phyloP scores from a whole-genome alignment of 805 yeast species.

The Yarrowia porcina region DNA sequence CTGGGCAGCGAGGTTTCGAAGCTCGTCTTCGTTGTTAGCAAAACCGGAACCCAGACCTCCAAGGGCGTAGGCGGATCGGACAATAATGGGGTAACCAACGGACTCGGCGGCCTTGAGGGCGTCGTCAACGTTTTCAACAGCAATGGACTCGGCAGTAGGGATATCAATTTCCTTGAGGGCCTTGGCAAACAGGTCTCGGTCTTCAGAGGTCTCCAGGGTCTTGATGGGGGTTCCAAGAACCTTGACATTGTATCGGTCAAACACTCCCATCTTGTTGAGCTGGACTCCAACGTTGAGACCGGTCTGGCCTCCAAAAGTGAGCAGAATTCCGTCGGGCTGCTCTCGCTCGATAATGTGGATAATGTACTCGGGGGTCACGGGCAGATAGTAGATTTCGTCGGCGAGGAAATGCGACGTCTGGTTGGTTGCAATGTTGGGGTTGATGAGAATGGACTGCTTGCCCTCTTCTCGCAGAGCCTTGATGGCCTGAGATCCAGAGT shows the following conservation, averaged over 20 bases:
- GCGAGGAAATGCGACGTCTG: constrained; percentile 95
- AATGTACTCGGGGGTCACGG: constrained; percentile 95
- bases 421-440: constrained; percentile 95
- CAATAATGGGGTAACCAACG: constrained; percentile 94
- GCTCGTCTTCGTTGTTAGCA: constrained; percentile 78
- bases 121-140: constrained; percentile 90
- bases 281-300: constrained; percentile 94
- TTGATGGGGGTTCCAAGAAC: constrained; percentile 97
- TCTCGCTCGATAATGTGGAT: constrained; percentile 94
- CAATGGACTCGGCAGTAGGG: constrained; percentile 95
- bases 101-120: constrained; percentile 84
- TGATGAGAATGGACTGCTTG: constrained; percentile 79
- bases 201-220: constrained; percentile 95
- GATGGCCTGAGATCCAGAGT: constrained; percentile 96
- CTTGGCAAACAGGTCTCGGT: constrained; percentile 91
- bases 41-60: constrained; percentile 99
- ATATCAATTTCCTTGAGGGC: constrained; percentile 93
- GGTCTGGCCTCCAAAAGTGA: constrained; percentile 99
- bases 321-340: constrained; percentile 90
- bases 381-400: constrained; percentile 91
- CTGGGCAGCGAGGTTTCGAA: constrained; percentile 82
- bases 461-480: constrained; percentile 90
- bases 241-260: constrained; percentile 84
- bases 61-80: constrained; percentile 93
- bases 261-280: constrained; percentile 90